Evolutionary conservation across 139 green algal species (phyloP).

Genomic region (Haematococcus sp.): DNA sequence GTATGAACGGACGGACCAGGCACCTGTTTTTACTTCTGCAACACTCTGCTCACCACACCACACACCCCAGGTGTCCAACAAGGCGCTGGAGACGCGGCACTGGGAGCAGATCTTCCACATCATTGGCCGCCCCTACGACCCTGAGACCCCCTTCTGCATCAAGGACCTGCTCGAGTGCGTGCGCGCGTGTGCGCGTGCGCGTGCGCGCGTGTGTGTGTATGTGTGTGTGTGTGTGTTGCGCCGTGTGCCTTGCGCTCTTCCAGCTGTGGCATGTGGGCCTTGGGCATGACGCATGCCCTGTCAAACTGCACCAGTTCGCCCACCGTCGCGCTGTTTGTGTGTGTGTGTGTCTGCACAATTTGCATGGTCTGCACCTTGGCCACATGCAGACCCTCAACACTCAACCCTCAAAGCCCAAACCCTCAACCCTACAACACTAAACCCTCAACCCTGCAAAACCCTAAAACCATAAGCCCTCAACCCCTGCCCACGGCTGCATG

Average conservation of each 20-base stretch:
- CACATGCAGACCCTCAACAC: not conserved
- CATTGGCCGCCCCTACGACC: conserved; percentile 6
- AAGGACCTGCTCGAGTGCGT: conserved; percentile 26
- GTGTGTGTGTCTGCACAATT: not conserved
- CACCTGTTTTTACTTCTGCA: not conserved
- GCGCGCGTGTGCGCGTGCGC: not conserved
- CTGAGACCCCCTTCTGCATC: conserved; percentile 25
- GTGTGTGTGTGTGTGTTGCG: no score
- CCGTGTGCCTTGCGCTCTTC: no score
- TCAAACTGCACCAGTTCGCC: no score
- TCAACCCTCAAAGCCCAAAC: no score
- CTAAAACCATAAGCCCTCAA: not conserved
- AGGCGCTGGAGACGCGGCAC: conserved; percentile 59
- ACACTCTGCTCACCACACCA: not conserved
- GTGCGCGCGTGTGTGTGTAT: no score
- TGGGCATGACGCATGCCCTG: no score
- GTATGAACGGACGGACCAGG: not conserved
- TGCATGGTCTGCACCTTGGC: not conserved
- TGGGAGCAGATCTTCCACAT: conserved; percentile 48
- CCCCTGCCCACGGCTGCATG: not conserved
- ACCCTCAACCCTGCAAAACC: no score
- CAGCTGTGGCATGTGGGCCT: no score
- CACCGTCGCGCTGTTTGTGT: no score
- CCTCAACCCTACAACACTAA: no score
- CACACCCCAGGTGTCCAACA: conserved; percentile 50